Evolutionary conservation across 1,139 yeast species (phyloP), one percentile per base, ranked within the genome.

Genomic region (Pichia sp.): DNA sequence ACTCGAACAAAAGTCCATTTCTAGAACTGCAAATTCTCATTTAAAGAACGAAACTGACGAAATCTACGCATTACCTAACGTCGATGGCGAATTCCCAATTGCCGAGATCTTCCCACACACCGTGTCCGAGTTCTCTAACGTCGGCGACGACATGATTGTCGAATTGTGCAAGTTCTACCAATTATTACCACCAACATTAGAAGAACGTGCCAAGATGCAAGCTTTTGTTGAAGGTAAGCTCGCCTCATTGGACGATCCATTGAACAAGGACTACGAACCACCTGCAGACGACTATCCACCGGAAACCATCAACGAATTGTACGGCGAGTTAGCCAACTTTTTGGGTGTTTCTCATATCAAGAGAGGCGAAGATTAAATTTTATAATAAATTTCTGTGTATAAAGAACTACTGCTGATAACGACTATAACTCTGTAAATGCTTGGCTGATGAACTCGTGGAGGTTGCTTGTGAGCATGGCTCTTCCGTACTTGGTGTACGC

Each of bases 391-490:
- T n/a, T n/a, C n/a, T n/a, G n/a, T n/a, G n/a, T n/a, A n/a, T n/a
- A n/a, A n/a, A n/a, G n/a, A n/a, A n/a, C n/a, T n/a, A n/a, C n/a
- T n/a, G n/a, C n/a, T n/a, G n/a, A n/a, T n/a, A n/a, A n/a, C n/a
- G n/a, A n/a, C 27, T 34, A 22, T 10, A 45, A 24, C 14, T 30
- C 21, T 4, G 12, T 22, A 32, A 47, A 39, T 0, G 93, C 83
- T 11, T 70, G 71, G 1, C 88, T 86, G 22, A 91, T 79, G 52
- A 73, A 76, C 46, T 76, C 74, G 52, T 90, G 90, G 24, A 93
- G 69, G 63, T 90, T 87, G 2, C 91, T 80, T 0, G 99, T 88
- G 60, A 88, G 88, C 85, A 90, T 83, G 5, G 95, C 77, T 44
- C 99, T 71, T 3, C 89, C 88, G 51, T 81, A 75, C 42, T 72